Conservation (phyloP, 2,329 filamentous ascomycete genomes). For the Alternaria metachromatica region DNA sequence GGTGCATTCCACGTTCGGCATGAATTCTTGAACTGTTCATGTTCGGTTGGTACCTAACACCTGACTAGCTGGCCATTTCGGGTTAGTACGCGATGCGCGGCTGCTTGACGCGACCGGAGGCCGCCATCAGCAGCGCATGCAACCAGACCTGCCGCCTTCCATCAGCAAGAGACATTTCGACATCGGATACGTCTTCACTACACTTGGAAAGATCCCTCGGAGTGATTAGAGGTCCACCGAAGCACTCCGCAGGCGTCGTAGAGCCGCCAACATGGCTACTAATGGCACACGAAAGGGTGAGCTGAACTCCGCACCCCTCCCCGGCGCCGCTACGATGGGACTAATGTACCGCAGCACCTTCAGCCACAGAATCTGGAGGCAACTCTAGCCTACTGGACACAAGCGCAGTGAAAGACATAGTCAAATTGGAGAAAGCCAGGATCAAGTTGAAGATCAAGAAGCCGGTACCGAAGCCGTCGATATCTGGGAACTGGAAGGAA, state of each 20-base stretch:
- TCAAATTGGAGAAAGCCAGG: conserved; percentile 52
- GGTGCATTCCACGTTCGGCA: background rate
- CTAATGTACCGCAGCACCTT: conserved; percentile 34
- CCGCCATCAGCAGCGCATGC: conserved; percentile 10
- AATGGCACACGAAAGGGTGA: conserved; percentile 49
- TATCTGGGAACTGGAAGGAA: conserved; percentile 75
- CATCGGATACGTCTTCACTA: conserved; percentile 10
- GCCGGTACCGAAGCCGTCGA: conserved; percentile 65
- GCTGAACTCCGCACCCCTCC: conserved; percentile 24
- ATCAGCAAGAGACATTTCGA: conserved; percentile 21
- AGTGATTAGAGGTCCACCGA: conserved; percentile 20
- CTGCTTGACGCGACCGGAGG: conserved; percentile 13
- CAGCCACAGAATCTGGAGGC: conserved; percentile 25
- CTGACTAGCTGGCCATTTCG: conserved; percentile 2
- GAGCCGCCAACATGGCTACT: conserved; percentile 36
- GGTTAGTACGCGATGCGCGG: conserved; percentile 17
- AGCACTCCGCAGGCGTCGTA: conserved; percentile 45
- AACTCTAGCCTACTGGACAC: conserved; percentile 33
- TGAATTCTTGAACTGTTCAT: background rate
- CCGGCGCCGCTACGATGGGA: conserved; percentile 12
- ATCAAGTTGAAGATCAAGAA: conserved; percentile 63
- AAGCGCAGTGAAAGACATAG: conserved; percentile 38
- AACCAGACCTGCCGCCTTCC: conserved; percentile 19
- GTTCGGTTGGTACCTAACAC: background rate
- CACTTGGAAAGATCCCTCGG: background rate